Evolutionary conservation across 306 rosid species (phyloP), one percentile per base, ranked within the genome.

Genomic region (Rubus parviflorus): DNA sequence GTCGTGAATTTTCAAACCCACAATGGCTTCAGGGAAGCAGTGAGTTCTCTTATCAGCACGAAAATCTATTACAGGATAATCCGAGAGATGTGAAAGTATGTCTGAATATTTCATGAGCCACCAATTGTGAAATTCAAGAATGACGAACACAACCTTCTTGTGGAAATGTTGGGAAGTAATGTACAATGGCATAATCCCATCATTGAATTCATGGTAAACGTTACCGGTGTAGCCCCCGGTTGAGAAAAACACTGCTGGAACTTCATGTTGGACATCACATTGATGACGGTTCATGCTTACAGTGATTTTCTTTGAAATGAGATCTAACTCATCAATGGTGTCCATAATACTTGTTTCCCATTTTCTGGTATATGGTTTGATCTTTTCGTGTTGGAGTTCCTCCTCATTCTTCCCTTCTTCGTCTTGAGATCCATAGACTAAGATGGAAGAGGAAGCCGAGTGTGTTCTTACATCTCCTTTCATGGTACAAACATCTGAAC

Each of bases 201-300:
- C 98, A 10, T 95, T 95, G 89, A 95, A 95, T 72, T 95, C 98
- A 4, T 95, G 98, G 53, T 95, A 95, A 37, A 90, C 92, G 5
- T 95, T 95, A 8, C 98, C 98, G 0, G 98, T 95, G 51, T 95
- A 95, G 19, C 98, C 98, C 7, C 97, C 98, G 0, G 93, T 95
- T 0, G 98, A 95, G 81, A 95, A 92, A 68, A 95, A 89, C 82
- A 95, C 84, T 0, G 97, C 98, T 0, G 98, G 98, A 81, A 92
- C 96, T 53, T 90, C 85, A 19, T 95, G 93, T 10, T 76, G 57
- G 11, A 95, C 93, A 67, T 95, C 92, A 70, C 98, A 95, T 4
- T 64, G 53, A 19, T 74, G 87, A 47, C 45, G 61, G 3, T 58
- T 58, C 64, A 2, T 48, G 6, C 52, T 80, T 2, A 54, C 80